Conservation (phyloP, 2,329 filamentous ascomycete genomes). For the Ophiostoma ulmi region DNA sequence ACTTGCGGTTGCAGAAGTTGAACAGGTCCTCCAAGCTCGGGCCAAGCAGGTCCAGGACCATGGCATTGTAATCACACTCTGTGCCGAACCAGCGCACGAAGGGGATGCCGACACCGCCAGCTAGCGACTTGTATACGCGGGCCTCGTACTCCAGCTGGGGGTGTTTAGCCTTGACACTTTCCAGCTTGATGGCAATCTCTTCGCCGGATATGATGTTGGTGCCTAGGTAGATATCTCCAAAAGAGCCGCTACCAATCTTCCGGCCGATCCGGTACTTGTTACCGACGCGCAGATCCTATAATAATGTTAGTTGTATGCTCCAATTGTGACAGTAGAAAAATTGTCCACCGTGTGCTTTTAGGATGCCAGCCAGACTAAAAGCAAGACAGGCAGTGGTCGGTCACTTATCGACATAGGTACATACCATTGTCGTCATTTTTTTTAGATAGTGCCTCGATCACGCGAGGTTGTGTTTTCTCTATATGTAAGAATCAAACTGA, state of each 20-base stretch:
- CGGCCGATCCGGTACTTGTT: slow-evolving; percentile 99
- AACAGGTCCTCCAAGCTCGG: slow-evolving; percentile 96
- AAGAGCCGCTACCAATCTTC: slow-evolving; percentile 96
- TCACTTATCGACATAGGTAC: slow-evolving; percentile 26
- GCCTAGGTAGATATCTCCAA: slow-evolving; percentile 97
- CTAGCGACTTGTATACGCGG: slow-evolving; percentile 83
- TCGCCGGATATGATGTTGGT: slow-evolving; percentile 99
- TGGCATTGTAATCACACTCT: slow-evolving; percentile 99
- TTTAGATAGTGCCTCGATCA: slow-evolving; percentile 25
- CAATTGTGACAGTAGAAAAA: neutral
- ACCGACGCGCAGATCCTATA: slow-evolving; percentile 92
- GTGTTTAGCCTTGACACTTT: slow-evolving; percentile 99
- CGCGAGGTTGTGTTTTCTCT: slow-evolving; percentile 22
- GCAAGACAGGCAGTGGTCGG: too few relatives aligned
- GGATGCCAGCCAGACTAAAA: too few relatives aligned
- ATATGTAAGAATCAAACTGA: neutral
- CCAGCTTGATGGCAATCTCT: slow-evolving; percentile 99
- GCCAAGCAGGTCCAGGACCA: slow-evolving; percentile 95
- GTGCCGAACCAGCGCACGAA: slow-evolving; percentile 99
- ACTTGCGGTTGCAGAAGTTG: slow-evolving; percentile 99
- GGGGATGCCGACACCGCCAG: slow-evolving; percentile 93
- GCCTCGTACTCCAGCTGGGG: slow-evolving; percentile 98
- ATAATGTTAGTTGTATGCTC: neutral
- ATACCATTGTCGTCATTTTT: slow-evolving; percentile 52
- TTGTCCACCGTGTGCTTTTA: too few relatives aligned